Conservation (phyloP, 768 basidiomycete species). For the Auricularia cornea region DNA sequence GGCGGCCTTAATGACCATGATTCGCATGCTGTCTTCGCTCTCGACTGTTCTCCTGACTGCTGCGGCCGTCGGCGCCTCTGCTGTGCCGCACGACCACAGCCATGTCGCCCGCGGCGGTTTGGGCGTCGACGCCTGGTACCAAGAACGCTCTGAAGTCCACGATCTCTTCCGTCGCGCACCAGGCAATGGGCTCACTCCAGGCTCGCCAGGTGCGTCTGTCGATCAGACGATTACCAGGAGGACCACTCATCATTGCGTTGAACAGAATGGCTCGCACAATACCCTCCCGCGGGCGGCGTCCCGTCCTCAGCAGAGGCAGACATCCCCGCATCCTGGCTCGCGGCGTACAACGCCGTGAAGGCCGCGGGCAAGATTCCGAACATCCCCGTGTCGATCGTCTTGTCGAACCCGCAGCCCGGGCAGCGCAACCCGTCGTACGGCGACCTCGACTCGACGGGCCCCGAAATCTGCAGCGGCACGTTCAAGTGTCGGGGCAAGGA, state of each 20-base stretch:
- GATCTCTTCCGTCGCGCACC: constrained; percentile 48
- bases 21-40: background rate
- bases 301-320: background rate
- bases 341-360: background rate
- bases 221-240: no score
- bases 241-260: no score
- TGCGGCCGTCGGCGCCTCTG: background rate
- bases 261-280: background rate
- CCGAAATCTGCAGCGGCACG: constrained; percentile 64
- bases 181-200: constrained; percentile 41
- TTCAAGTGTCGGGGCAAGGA: constrained; percentile 44
- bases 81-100: constrained; percentile 5
- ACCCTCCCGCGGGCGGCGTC: background rate
- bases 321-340: background rate
- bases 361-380: constrained; percentile 65
- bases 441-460: constrained; percentile 24
- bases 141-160: constrained; percentile 49
- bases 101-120: constrained; percentile 12
- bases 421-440: constrained; percentile 29
- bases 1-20: no score
- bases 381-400: constrained; percentile 40
- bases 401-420: constrained; percentile 10
- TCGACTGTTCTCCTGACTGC: background rate
- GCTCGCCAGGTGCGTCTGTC: constrained; percentile 47
- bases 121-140: constrained; percentile 47